Percentiles rank a stretch among this genome's conserved stretches.
Evolutionary conservation across 352 stramenopile genomes (phyloP).

Genomic region (Phytophthora hibernalis): DNA sequence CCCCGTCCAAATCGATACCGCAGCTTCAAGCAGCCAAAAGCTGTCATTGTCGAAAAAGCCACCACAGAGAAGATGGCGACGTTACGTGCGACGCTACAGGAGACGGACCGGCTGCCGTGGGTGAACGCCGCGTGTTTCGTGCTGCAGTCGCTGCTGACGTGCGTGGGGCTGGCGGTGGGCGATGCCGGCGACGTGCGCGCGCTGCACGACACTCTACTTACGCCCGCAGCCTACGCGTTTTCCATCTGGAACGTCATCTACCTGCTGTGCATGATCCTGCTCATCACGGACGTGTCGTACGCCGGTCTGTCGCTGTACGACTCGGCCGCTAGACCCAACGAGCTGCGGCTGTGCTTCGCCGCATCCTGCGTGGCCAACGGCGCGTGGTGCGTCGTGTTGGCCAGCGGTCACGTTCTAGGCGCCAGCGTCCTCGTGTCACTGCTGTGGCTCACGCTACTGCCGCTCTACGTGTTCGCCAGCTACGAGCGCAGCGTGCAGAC

Average conservation of each 20-base stretch:
- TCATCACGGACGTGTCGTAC: slow-evolving; percentile 62
- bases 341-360: slow-evolving; percentile 63
- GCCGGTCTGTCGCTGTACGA: slow-evolving; percentile 58
- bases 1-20: slow-evolving; percentile 9
- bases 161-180: slow-evolving; percentile 40
- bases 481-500: slow-evolving; percentile 53
- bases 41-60: slow-evolving; percentile 36
- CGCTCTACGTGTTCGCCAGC: slow-evolving; percentile 73
- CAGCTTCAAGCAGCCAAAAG: slow-evolving; percentile 29
- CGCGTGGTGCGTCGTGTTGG: slow-evolving; percentile 64
- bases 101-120: slow-evolving; percentile 43
- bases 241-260: slow-evolving; percentile 79
- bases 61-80: slow-evolving; percentile 18
- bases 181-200: slow-evolving; percentile 31
- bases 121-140: slow-evolving; percentile 65
- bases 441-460: slow-evolving; percentile 65
- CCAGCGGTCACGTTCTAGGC: slow-evolving; percentile 42
- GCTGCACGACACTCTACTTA: slow-evolving; percentile 59
- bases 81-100: slow-evolving; percentile 9
- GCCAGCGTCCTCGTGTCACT: slow-evolving; percentile 58
- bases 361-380: slow-evolving; percentile 58
- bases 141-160: slow-evolving; percentile 58
- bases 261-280: slow-evolving; percentile 60
- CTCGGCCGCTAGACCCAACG: slow-evolving; percentile 47
- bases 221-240: slow-evolving; percentile 61